Percentiles rank a stretch among this genome's conserved stretches.
These are phyloP conservation scores for Colletotrichum zoysiae DNA, from an alignment of 2,329 filamentous ascomycete genomes.

Conservation along the genomic window DNA sequence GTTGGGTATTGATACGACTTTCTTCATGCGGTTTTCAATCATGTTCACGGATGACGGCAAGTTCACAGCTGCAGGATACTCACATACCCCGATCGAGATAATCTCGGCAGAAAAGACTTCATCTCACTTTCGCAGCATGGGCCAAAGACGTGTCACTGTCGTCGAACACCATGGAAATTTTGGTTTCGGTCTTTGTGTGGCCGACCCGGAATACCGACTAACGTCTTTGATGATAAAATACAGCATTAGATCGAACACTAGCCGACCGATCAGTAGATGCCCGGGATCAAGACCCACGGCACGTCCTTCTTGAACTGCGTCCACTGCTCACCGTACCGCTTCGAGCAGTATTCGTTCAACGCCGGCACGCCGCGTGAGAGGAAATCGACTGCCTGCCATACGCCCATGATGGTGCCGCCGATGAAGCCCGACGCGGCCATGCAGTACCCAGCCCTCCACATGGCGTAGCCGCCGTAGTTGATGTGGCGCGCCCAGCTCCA, in stretches of 20 bases:
- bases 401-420: slow-evolving; percentile 48
- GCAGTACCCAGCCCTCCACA: slow-evolving; percentile 51
- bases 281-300: slow-evolving; percentile 52
- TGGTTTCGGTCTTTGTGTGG: background rate
- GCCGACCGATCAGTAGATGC: slow-evolving; percentile 49
- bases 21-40: slow-evolving; percentile 17
- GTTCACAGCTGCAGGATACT: slow-evolving; percentile 24
- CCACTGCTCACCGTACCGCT: slow-evolving; percentile 56
- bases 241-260: too few relatives aligned
- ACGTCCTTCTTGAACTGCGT: slow-evolving; percentile 53
- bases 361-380: slow-evolving; percentile 48
- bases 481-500: slow-evolving; percentile 56
- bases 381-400: slow-evolving; percentile 50
- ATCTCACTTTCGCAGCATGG: background rate
- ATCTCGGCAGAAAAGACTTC: slow-evolving; percentile 1
- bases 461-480: slow-evolving; percentile 56
- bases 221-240: background rate
- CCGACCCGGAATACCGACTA: background rate
- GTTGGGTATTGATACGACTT: slow-evolving; percentile 18
- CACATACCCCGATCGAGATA: slow-evolving; percentile 26
- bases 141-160: background rate
- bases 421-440: slow-evolving; percentile 53
- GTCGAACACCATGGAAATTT: background rate
- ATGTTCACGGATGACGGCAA: slow-evolving; percentile 4
- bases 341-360: slow-evolving; percentile 54